Conservation (phyloP, 2,329 filamentous ascomycete genomes). For the Ascomycota sp. region DNA sequence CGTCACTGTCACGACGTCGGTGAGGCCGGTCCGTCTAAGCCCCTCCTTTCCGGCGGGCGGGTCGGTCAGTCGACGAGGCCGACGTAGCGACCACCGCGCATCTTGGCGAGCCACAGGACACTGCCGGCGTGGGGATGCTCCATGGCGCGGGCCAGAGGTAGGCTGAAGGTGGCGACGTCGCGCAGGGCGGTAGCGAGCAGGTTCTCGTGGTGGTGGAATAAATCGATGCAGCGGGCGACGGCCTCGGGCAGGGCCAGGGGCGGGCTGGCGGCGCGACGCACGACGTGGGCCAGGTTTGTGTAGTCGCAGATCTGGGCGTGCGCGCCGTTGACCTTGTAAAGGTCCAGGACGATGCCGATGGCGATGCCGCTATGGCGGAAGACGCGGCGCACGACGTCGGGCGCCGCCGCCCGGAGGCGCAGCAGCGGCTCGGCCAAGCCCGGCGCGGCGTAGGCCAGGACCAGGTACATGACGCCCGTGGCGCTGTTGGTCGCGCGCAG, state of each 20-base stretch:
- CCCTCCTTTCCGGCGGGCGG: too few species aligned
- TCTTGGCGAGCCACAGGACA: neutral
- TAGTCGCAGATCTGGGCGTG: neutral
- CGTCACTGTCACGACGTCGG: too few species aligned
- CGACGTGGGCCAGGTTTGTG: neutral
- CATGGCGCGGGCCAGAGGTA: neutral
- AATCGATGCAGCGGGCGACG: neutral
- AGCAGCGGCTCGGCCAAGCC: neutral
- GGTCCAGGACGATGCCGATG: neutral
- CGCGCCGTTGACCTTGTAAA: neutral
- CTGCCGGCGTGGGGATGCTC: neutral
- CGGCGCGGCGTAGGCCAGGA: neutral
- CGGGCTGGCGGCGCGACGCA: neutral
- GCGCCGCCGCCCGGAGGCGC: neutral
- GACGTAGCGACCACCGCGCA: neutral
- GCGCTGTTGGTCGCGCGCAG: neutral
- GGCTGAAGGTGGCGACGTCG: neutral
- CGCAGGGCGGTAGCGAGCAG: neutral
- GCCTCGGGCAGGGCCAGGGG: neutral
- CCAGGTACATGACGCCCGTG: neutral
- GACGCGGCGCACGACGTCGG: neutral
- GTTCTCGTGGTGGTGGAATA: neutral
- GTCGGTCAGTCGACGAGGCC: neutral
- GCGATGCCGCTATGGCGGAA: neutral
- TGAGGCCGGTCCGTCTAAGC: too few species aligned